Evolutionary conservation across 75 land plant species (phyloP).

Genomic region (Pinus albicaulis): DNA sequence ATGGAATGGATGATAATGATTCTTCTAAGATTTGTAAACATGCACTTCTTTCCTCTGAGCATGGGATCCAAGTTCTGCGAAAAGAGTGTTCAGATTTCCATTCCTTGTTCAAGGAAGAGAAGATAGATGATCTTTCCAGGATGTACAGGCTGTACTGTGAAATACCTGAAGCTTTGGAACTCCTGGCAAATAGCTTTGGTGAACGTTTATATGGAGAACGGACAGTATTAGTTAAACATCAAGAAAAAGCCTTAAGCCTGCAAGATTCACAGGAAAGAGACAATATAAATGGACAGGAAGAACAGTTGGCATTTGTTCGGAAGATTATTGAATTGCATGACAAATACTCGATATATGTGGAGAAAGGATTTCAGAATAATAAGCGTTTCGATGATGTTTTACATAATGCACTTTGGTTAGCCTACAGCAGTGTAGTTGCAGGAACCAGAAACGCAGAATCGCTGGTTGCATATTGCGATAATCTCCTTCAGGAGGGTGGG

Average conservation of each 20-base stretch:
- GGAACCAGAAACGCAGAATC: constrained; percentile 86
- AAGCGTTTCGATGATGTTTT: constrained; percentile 52
- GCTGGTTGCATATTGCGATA: constrained; percentile 82
- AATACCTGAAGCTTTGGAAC: not conserved
- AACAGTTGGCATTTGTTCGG: constrained; percentile 41
- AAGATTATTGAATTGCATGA: constrained; percentile 87
- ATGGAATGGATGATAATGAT: too few relatives aligned
- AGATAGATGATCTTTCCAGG: not conserved
- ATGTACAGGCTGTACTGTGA: not conserved
- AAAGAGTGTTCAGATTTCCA: not conserved
- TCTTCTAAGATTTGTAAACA: too few relatives aligned
- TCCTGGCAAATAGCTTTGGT: not conserved
- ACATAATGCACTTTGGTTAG: constrained; percentile 79
- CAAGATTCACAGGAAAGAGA: too few relatives aligned
- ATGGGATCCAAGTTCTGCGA: not conserved
- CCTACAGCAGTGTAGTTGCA: constrained; percentile 82
- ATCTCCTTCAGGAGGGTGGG: constrained; percentile 47
- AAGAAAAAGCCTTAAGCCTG: too few relatives aligned
- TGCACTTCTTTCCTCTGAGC: not conserved
- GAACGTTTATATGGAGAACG: not conserved
- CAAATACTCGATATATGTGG: constrained; percentile 75
- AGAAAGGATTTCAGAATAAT: constrained; percentile 35
- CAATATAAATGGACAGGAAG: too few relatives aligned
- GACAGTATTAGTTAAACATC: too few relatives aligned
- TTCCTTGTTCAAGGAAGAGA: not conserved